A percentile compares a stretch with the other conserved stretches of the same genome.
Evolutionary conservation across 805 yeast genomes (phyloP).

Genomic region (Teunomyces lycoperdinae): DNA sequence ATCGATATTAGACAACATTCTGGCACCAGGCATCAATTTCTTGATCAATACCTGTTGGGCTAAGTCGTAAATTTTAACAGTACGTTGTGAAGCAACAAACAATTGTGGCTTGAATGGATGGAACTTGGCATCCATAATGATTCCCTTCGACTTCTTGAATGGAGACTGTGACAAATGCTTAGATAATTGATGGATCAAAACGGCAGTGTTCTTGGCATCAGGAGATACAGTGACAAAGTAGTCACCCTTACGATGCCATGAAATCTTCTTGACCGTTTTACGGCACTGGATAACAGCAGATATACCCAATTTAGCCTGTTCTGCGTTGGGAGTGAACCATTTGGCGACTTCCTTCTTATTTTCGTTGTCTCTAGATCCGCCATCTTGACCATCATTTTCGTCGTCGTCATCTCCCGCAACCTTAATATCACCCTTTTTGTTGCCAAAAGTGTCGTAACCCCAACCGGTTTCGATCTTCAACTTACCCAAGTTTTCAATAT

Average conservation of each 20-base stretch:
- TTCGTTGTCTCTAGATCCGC: conserved; percentile 9
- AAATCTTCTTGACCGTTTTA: conserved; percentile 68
- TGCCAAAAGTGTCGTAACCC: conserved; percentile 73
- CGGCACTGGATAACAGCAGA: conserved; percentile 67
- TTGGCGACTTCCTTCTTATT: conserved; percentile 57
- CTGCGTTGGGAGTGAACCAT: conserved; percentile 78
- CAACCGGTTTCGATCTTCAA: conserved; percentile 84
- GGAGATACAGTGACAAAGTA: conserved; percentile 97
- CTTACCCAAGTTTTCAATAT: conserved; percentile 76
- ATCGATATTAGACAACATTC: conserved; percentile 89
- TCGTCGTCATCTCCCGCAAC: conserved; percentile 41
- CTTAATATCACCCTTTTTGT: conserved; percentile 40
- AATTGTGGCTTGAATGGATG: conserved; percentile 95
- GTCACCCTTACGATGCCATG: conserved; percentile 98
- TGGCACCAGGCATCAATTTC: conserved; percentile 90
- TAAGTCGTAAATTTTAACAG: conserved; percentile 85
- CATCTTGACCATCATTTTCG: conserved; percentile 23
- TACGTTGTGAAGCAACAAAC: conserved; percentile 91
- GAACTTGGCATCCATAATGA: conserved; percentile 93
- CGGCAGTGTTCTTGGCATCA: conserved; percentile 82
- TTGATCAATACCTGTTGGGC: conserved; percentile 80
- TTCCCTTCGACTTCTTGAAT: conserved; percentile 87
- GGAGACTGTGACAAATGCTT: conserved; percentile 96
- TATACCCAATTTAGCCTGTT: conserved; percentile 61
- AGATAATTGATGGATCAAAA: conserved; percentile 89